These are phyloP conservation scores for Sphenostylis stenocarpa DNA, from an alignment of 306 rosid species.

Conservation along the genomic window DNA sequence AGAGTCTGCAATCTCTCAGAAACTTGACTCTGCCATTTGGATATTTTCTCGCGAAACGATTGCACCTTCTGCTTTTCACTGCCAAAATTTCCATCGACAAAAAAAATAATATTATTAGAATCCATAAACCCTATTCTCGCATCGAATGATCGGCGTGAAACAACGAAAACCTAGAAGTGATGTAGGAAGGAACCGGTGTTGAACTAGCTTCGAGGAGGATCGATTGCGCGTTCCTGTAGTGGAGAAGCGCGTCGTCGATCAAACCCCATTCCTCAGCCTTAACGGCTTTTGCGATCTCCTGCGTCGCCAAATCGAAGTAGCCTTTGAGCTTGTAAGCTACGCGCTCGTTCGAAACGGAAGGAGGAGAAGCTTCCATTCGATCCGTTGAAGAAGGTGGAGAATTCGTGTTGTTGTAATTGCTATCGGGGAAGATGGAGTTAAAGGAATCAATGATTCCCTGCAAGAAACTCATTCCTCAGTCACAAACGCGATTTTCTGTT, in stretches of 20 bases:
- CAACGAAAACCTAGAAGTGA: slow-evolving; percentile 55
- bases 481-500: slow-evolving; percentile 13
- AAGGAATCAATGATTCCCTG: slow-evolving; percentile 68
- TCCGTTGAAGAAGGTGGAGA: slow-evolving; percentile 13
- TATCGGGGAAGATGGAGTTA: slow-evolving; percentile 49
- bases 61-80: slow-evolving; percentile 90
- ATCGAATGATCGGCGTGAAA: not conserved
- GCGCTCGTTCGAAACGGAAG: slow-evolving; percentile 78
- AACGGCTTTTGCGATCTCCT: slow-evolving; percentile 90
- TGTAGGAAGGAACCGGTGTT: slow-evolving; percentile 70
- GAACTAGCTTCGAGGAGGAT: slow-evolving; percentile 81
- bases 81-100: slow-evolving; percentile 32
- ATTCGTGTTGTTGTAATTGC: not conserved
- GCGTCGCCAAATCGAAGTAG: slow-evolving; percentile 81
- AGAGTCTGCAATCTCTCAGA: slow-evolving; percentile 82
- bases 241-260: slow-evolving; percentile 73
- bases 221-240: slow-evolving; percentile 75
- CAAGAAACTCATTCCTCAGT: slow-evolving; percentile 53
- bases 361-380: slow-evolving; percentile 59
- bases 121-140: not conserved
- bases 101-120: not conserved
- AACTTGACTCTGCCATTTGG: slow-evolving; percentile 90
- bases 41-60: slow-evolving; percentile 78
- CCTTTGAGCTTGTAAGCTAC: slow-evolving; percentile 92
- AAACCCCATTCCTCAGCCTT: slow-evolving; percentile 98